A percentile compares a stretch with the other conserved stretches of the same genome.
These are phyloP conservation scores for Medicago lupulina DNA, from an alignment of 306 rosid species.

Conservation along the genomic window DNA sequence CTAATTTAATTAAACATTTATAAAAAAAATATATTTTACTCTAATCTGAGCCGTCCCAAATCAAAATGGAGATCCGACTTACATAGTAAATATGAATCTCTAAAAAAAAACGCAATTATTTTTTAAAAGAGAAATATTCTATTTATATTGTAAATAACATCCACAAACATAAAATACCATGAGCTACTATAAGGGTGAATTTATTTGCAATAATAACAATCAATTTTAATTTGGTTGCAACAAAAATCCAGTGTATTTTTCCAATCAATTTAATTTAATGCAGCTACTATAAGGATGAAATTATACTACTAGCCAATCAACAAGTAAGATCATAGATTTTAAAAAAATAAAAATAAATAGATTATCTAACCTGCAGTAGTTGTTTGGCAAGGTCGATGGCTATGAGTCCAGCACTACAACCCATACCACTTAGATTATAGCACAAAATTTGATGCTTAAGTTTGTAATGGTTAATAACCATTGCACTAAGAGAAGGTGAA, in stretches of 20 bases:
- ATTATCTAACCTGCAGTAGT: constrained; percentile 44
- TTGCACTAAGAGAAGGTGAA: constrained; percentile 36
- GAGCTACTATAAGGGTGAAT: no score
- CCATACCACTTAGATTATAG: constrained; percentile 49
- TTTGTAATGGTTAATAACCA: constrained; percentile 43
- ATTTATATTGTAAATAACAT: no score
- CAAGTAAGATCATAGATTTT: background rate
- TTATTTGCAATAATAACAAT: background rate
- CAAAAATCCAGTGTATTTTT: background rate
- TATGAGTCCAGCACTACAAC: constrained; percentile 51
- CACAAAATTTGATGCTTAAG: constrained; percentile 14
- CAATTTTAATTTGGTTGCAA: background rate
- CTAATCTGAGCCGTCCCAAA: no score
- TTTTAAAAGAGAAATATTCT: no score
- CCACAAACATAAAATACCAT: no score
- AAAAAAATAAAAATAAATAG: background rate
- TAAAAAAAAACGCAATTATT: no score
- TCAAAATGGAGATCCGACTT: no score
- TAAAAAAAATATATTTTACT: no score
- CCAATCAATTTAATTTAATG: background rate
- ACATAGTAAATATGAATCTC: no score
- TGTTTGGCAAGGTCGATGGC: constrained; percentile 46
- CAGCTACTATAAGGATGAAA: background rate
- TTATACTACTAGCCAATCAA: background rate
- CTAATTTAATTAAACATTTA: no score